Conservation (phyloP, 495 filamentous ascomycete species). For the Penicillium paradoxum region DNA sequence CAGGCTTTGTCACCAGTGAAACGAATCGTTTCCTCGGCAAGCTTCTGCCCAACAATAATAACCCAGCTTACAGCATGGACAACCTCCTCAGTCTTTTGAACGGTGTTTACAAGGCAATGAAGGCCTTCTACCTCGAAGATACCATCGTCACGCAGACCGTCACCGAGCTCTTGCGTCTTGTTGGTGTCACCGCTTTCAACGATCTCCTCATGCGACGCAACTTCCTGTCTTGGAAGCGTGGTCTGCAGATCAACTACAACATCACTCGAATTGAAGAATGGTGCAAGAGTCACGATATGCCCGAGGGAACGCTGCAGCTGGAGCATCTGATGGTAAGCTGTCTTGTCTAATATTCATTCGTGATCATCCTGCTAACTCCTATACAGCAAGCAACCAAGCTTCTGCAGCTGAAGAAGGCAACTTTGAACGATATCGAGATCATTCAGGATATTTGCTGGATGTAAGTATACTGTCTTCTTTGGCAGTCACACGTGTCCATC, state of each 20-base stretch:
- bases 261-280: constrained; percentile 99
- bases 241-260: constrained; percentile 99
- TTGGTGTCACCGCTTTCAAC: constrained; percentile 98
- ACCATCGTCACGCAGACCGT: constrained; percentile 91
- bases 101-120: constrained; percentile 97
- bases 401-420: constrained; percentile 97
- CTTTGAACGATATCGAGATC: constrained; percentile 98
- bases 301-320: constrained; percentile 92
- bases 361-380: constrained; percentile 20
- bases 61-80: constrained; percentile 97
- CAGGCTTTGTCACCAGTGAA: constrained; percentile 97
- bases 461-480: constrained; percentile 44
- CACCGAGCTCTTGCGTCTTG: constrained; percentile 86
- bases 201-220: constrained; percentile 96
- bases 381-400: constrained; percentile 94
- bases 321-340: constrained; percentile 89
- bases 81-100: constrained; percentile 95
- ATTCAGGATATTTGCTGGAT: constrained; percentile 99
- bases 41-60: constrained; percentile 78
- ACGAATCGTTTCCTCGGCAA: constrained; percentile 97
- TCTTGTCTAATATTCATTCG: not conserved
- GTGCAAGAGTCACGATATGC: constrained; percentile 99
- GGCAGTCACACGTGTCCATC: not conserved
- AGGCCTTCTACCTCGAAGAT: constrained; percentile 94
- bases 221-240: constrained; percentile 99